These are phyloP conservation scores for Phytopythium boreale DNA, from an alignment of 352 stramenopile species.

Conservation along the genomic window DNA sequence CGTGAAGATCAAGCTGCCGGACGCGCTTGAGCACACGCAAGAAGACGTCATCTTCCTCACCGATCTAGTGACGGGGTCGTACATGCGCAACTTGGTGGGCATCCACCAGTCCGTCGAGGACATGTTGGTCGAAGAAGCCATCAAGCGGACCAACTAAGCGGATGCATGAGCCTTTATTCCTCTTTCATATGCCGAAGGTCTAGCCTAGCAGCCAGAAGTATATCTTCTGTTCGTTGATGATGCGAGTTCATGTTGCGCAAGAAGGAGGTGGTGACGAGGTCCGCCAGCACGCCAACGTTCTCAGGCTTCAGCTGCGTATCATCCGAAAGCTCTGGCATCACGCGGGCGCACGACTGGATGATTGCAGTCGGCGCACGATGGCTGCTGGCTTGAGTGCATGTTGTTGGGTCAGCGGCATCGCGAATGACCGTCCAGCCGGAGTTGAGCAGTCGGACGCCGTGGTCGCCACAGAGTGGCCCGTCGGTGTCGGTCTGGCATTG, in stretches of 20 bases:
- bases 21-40: conserved; percentile 17
- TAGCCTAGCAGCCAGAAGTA: not conserved
- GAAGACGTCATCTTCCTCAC: conserved; percentile 23
- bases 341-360: not conserved
- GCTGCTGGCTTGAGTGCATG: not conserved
- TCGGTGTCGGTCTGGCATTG: conserved; percentile 12
- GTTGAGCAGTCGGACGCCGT: conserved; percentile 17
- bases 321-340: not conserved
- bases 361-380: not conserved
- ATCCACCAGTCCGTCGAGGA: conserved; percentile 29
- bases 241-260: conserved; percentile 12
- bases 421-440: conserved; percentile 22
- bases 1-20: conserved; percentile 20
- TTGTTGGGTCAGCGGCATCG: not conserved
- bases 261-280: conserved; percentile 11
- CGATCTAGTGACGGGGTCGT: conserved; percentile 21
- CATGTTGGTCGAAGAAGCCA: conserved; percentile 19
- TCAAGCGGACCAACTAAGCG: not conserved
- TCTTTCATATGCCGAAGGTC: not conserved
- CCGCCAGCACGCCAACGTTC: conserved; percentile 4
- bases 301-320: not conserved
- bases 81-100: conserved; percentile 24
- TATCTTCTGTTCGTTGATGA: conserved; percentile 10
- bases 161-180: not conserved
- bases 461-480: conserved; percentile 7